Percentiles rank a stretch among this genome's conserved stretches.
Evolutionary conservation across 192 early-diverging fungal genomes (phyloP).

Genomic region (Lobosporangium transversale): DNA sequence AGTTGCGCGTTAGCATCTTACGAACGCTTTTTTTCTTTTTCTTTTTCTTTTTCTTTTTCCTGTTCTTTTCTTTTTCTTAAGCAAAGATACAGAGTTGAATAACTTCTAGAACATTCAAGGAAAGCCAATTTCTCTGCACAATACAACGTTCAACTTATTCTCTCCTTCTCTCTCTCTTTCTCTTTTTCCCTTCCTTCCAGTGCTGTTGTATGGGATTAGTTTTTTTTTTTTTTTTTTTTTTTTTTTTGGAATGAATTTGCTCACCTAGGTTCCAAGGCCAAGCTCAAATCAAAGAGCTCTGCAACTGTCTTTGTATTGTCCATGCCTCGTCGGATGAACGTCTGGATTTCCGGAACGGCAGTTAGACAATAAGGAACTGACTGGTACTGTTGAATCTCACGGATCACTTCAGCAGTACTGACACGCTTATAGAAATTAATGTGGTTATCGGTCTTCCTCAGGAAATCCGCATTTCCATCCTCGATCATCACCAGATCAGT

Average conservation of each 20-base stretch:
- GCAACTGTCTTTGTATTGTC: constrained; percentile 75
- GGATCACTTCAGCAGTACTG: constrained; percentile 91
- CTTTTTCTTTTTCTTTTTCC: neutral
- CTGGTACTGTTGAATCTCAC: constrained; percentile 94
- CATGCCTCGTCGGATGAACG: constrained; percentile 75
- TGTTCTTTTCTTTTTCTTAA: no score
- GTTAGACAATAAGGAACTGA: constrained; percentile 83
- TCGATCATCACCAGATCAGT: constrained; percentile 95
- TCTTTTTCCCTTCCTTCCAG: neutral
- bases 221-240: constrained; percentile 1
- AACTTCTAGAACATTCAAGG: neutral
- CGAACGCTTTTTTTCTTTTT: constrained; percentile 6
- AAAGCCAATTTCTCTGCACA: no score
- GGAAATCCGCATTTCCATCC: constrained; percentile 86
- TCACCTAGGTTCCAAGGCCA: constrained; percentile 85
- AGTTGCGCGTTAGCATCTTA: constrained; percentile 1
- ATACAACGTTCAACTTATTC: no score
- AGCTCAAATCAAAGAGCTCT: constrained; percentile 81
- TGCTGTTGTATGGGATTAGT: neutral
- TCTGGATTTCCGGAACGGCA: constrained; percentile 86
- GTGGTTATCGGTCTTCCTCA: constrained; percentile 69
- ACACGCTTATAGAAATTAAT: constrained; percentile 96
- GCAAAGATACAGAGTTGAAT: neutral
- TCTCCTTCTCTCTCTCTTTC: neutral
- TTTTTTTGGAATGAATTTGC: constrained; percentile 6